These are phyloP conservation scores for Ceratocystis ficicola DNA, from an alignment of 2,329 filamentous ascomycete species.

Conservation along the genomic window DNA sequence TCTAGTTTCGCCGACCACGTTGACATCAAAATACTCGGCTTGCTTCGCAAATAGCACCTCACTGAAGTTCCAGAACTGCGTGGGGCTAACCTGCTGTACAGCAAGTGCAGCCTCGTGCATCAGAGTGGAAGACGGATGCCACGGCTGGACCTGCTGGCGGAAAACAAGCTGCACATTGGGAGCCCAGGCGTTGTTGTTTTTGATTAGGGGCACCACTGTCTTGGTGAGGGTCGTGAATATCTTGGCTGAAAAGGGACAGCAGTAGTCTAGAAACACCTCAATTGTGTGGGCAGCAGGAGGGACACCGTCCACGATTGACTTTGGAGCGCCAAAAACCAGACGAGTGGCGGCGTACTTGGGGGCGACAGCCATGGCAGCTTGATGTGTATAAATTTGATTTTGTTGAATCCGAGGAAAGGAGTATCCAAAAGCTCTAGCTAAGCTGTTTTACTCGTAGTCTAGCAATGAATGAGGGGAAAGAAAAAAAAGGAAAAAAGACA, in stretches of 20 bases:
- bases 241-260: slow-evolving; percentile 60
- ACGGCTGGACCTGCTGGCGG: slow-evolving; percentile 84
- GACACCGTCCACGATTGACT: slow-evolving; percentile 29
- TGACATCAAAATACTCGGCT: slow-evolving; percentile 70
- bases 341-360: slow-evolving; percentile 66
- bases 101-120: slow-evolving; percentile 75
- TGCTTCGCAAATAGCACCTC: slow-evolving; percentile 54
- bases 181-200: slow-evolving; percentile 44
- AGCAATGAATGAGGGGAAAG: no score
- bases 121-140: slow-evolving; percentile 79
- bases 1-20: slow-evolving; percentile 67
- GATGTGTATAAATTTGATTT: neutral
- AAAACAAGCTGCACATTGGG: slow-evolving; percentile 62
- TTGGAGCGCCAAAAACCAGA: slow-evolving; percentile 38
- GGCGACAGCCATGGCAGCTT: slow-evolving; percentile 55
- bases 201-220: slow-evolving; percentile 52
- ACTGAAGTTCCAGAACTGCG: slow-evolving; percentile 71
- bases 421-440: no score
- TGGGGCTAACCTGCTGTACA: slow-evolving; percentile 56
- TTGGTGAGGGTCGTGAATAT: slow-evolving; percentile 66
- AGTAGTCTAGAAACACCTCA: slow-evolving; percentile 72
- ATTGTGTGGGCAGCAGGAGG: slow-evolving; percentile 44
- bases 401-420: neutral
- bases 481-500: slow-evolving; percentile 3
- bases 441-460: no score